phyloP scores from a whole-genome alignment of 106 monocot species.

The Iris macrosiphon region DNA sequence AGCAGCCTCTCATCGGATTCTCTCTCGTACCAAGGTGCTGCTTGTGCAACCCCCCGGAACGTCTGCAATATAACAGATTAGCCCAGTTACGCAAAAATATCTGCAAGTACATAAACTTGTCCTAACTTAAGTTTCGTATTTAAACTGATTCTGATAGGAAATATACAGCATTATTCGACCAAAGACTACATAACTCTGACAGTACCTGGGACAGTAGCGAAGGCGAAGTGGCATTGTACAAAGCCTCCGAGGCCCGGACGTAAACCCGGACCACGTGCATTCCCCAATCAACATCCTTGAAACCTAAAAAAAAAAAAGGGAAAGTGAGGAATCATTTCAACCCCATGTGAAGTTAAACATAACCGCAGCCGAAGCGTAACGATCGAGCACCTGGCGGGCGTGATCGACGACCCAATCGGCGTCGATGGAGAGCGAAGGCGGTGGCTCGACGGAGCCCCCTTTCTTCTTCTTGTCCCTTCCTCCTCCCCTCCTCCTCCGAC shows the following conservation, averaged over 20 bases:
- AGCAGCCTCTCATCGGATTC: conserved; percentile 58
- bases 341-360: neutral
- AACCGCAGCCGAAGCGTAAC: conserved; percentile 26
- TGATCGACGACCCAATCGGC: conserved; percentile 93
- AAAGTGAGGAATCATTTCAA: conserved; percentile 20
- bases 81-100: neutral
- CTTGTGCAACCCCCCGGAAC: conserved; percentile 59
- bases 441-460: conserved; percentile 29
- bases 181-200: too few relatives aligned
- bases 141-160: too few relatives aligned
- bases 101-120: too few relatives aligned
- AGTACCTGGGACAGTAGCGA: conserved; percentile 55
- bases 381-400: conserved; percentile 58
- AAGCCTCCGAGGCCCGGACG: conserved; percentile 65
- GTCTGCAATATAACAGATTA: conserved; percentile 26
- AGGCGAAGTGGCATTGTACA: conserved; percentile 65
- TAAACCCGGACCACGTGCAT: conserved; percentile 77
- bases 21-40: conserved; percentile 28
- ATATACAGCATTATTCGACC: too few relatives aligned
- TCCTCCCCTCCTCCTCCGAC: conserved; percentile 26
- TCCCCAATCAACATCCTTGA: conserved; percentile 90
- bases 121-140: too few relatives aligned
- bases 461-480: conserved; percentile 43
- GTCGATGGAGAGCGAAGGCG: conserved; percentile 45
- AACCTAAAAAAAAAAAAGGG: conserved; percentile 34